Base-by-base conservation (phyloP, 116 monocot species). In the Cymodocea nodosa region DNA sequence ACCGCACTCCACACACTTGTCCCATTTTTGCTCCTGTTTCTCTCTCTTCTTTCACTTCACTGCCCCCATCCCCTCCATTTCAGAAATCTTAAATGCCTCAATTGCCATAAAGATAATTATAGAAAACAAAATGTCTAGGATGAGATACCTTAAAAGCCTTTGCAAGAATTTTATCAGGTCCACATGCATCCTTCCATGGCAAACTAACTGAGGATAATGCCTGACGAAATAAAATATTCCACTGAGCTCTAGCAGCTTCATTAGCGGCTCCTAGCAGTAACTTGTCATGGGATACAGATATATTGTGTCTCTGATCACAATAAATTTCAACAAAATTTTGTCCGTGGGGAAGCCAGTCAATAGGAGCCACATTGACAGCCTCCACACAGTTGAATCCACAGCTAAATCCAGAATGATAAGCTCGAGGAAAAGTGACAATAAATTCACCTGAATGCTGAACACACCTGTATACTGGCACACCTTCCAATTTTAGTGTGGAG, bases 311-410 rank as follows among this genome's bases (percentile, higher is more conserved):
- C 62, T 90, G 87, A 59, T 84, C 80, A 64, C 85, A 74, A 67
- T 94, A 94, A 56, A 85, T 78, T 79, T 94, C 87, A 9, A 89
- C 81, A 50, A 87, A 90, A 70, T 67, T 68, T 68, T 87, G 90
- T 22, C 94, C 94, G 70, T 87, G 81, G 59, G 94, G 94, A 64
- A 94, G 75, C 94, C 94, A 94, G 61, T 94, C 94, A 77, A 86
- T 19, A 20, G 94, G 94, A 77, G 94, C 94, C 20, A 89, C 73
- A 72, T 94, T 94, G 30, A 89, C 89, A 58, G 89, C 84, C 61
- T 94, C 95, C 12, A 85, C 82, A 77, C 95, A 95, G 60, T 95
- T 90, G 74, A 95, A 95, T 30, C 95, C 95, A 71, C 83, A 85
- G 67, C 78, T 90, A 70, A 95, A 90, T 67, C 87, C 95, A 52